Evolutionary conservation across 2,329 filamentous ascomycete species (phyloP), one percentile per base, ranked within the genome.

Genomic region (Botrytis elliptica): DNA sequence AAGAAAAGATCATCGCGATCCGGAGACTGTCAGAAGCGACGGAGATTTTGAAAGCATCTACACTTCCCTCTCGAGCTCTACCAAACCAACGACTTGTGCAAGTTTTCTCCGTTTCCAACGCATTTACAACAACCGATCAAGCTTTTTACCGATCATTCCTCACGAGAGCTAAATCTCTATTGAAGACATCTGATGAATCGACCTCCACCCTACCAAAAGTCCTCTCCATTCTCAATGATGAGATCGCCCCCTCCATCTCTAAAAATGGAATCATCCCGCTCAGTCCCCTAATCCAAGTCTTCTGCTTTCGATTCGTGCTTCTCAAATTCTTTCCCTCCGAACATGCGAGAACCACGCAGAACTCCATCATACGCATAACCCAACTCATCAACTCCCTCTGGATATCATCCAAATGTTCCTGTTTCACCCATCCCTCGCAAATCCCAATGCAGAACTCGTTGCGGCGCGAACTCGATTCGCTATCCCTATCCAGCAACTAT

Each of bases 271-370:
- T 22, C 7, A 49, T 20, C 1, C 64, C 55, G 9, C 12, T 73
- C 9, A 38, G n/a, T 7, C 25, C 71, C 29, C 18, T 70, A 4
- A 40, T 73, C 4, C 71, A 69, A 73, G 33, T 62, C 29, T 29
- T 70, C 38, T 73, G 71, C 20, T 73, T 73, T 18, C 71, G 64
- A 42, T 69, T 73, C 33, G 64, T 69, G 2, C 20, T 60, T 33
- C 25, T 62, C 22, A 73, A 42, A 33, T 70, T 73, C 55, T 70
- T 69, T 18, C 33, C 65, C 20, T 52, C 25, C 12, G 4, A 33
- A 62, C 16, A 4, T 14, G 18, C 40, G 7, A 29, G 22, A n/a
- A 25, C 25, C 7, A 40, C 25, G 4, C 49, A 40, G 20, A 42
- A 14, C 59, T 42, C 64, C 16, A 40, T 73, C 14, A 25, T 52